These are phyloP conservation scores for Elaeis oleifera DNA, from an alignment of 202 grass and related monocot genomes.

Conservation along the genomic window DNA sequence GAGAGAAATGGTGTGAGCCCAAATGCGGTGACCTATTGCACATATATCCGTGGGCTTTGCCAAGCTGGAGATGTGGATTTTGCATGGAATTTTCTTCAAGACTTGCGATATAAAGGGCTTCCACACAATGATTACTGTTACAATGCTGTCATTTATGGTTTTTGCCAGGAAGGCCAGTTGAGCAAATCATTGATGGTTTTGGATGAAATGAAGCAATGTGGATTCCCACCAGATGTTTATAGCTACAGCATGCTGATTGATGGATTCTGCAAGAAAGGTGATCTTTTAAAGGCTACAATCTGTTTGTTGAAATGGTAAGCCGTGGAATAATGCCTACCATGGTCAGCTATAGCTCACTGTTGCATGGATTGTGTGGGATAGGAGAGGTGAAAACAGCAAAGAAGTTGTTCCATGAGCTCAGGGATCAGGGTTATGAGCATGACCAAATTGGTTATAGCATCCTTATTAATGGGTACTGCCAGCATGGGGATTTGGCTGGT, in stretches of 20 bases:
- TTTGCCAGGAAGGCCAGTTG: slow-evolving; percentile 15
- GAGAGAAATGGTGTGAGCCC: slow-evolving; percentile 12
- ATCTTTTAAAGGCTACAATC: slow-evolving; percentile 15
- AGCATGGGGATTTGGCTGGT: slow-evolving; percentile 7
- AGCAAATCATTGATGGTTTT: slow-evolving; percentile 8
- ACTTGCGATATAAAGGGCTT: slow-evolving; percentile 1
- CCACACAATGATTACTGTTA: slow-evolving; percentile 11
- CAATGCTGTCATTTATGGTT: slow-evolving; percentile 22
- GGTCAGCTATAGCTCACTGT: slow-evolving; percentile 12
- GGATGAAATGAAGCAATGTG: slow-evolving; percentile 15
- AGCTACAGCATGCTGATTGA: slow-evolving; percentile 12
- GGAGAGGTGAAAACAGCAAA: slow-evolving; percentile 3
- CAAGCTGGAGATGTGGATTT: slow-evolving; percentile 1
- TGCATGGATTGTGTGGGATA: slow-evolving; percentile 9
- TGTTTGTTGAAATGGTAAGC: slow-evolving; percentile 16
- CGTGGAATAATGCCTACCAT: slow-evolving; percentile 4
- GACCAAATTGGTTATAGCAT: slow-evolving; percentile 15
- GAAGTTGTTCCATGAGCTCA: slow-evolving; percentile 9
- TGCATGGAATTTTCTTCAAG: slow-evolving; percentile 4
- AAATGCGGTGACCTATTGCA: slow-evolving; percentile 14
- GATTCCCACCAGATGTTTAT: background rate
- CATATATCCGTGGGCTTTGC: slow-evolving; percentile 19
- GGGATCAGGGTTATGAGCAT: slow-evolving; percentile 4
- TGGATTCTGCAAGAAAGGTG: slow-evolving; percentile 17
- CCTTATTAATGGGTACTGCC: slow-evolving; percentile 15